Evolutionary conservation across 805 yeast genomes (phyloP), one percentile per base, ranked within the genome.

Genomic region (Schizosaccharomyces cryophilus): DNA sequence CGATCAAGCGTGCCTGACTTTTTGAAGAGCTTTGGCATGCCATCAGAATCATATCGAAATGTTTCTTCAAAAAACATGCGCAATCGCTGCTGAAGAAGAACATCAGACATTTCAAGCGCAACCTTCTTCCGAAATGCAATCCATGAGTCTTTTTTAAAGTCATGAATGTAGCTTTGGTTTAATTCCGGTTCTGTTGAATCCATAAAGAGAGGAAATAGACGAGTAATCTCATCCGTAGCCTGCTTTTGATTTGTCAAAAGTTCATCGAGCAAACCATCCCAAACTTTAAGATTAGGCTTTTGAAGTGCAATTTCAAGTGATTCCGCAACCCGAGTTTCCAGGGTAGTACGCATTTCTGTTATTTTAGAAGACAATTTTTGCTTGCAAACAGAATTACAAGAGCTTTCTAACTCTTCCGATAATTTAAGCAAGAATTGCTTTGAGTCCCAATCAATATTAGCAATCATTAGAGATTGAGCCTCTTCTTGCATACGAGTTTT

Each of bases 1-100:
- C 70, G 70, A 62, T 88, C 95, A 62, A 93, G 78, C 66, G 89
- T 94, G 54, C 75, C 75, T 38, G 83, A 78, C 61, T 80, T 82
- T 65, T 79, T 81, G 85, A 95, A 90, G 40, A 89, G 74, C 47
- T 81, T 77, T 15, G 98, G 98, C 35, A 87, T 71, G 2, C 89
- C 94, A 63, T 82, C 78, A 42, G 78, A 82, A 69, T 88, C 96
- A 69, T 85, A 93, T 66, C 90, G 77, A 73, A 93, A 90, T 54
- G 72, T 74, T 62, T 82, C 86, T 66, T 90, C 96, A 72, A 93
- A 90, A 62, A 80, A 74, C 63, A 86, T 94, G 68, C 86, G 81
- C 35, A 51, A 51, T 19, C 56, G 56, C 35, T 51, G 56, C 35
- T 51, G 56, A 17, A 51, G 35, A 11, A 51, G n/a, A 87, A 85